phyloP scores from a whole-genome alignment of 208 protist genomes.

The Angomonas deanei region DNA sequence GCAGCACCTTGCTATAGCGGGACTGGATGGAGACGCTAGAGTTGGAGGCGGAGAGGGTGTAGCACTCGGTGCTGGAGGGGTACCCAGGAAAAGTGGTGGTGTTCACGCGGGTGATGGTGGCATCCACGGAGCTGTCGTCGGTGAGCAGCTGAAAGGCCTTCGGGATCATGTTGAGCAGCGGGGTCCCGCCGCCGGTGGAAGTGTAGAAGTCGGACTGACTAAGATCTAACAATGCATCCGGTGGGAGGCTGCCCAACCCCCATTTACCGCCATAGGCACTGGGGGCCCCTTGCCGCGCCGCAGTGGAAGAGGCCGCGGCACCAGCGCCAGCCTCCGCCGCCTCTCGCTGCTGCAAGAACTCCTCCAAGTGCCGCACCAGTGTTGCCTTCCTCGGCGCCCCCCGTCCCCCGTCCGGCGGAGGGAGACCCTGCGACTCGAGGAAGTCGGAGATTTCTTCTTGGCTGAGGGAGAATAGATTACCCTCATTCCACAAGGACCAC shows the following conservation, averaged over 20 bases:
- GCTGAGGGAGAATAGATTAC: constrained; percentile 88
- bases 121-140: constrained; percentile 62
- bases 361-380: constrained; percentile 80
- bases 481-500: constrained; percentile 88
- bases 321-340: constrained; percentile 5
- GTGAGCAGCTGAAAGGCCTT: constrained; percentile 88
- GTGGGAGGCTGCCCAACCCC: constrained; percentile 10
- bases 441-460: constrained; percentile 74
- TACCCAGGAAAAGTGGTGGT: constrained; percentile 85
- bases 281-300: not conserved
- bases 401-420: constrained; percentile 3
- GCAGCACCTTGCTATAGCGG: constrained; percentile 86
- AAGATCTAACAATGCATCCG: constrained; percentile 81
- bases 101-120: constrained; percentile 81
- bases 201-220: constrained; percentile 86
- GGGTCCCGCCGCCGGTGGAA: not conserved
- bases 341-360: constrained; percentile 52
- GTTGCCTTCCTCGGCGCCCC: constrained; percentile 51
- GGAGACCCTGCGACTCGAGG: constrained; percentile 20
- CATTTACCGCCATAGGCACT: not conserved
- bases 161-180: constrained; percentile 65
- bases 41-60: constrained; percentile 70
- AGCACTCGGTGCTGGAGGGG: constrained; percentile 86
- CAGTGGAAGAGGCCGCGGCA: not conserved
- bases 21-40: constrained; percentile 54